These are phyloP conservation scores for Mortierella sp. DNA, from an alignment of 371 early-diverging fungal genomes.

Conservation along the genomic window DNA sequence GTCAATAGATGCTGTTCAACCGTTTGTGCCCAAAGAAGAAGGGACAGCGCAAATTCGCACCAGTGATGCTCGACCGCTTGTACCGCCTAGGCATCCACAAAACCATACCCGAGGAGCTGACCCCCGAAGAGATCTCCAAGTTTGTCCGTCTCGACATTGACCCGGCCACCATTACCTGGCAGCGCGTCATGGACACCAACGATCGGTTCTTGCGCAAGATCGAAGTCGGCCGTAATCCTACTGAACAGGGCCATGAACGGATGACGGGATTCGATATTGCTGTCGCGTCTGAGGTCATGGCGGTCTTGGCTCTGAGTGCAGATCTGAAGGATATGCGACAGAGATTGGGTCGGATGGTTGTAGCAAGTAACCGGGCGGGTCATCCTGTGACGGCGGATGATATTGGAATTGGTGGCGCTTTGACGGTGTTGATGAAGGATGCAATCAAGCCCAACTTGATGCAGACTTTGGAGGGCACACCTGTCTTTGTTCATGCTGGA, in stretches of 20 bases:
- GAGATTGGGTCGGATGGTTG: conserved; percentile 94
- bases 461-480: conserved; percentile 98
- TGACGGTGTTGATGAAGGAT: conserved; percentile 97
- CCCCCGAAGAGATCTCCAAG: conserved; percentile 79
- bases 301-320: conserved; percentile 93
- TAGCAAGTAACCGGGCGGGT: conserved; percentile 87
- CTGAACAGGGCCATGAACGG: conserved; percentile 90
- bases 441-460: conserved; percentile 98
- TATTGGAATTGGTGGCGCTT: conserved; percentile 94
- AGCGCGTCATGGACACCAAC: conserved; percentile 95
- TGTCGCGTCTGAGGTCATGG: conserved; percentile 98
- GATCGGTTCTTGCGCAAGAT: conserved; percentile 95
- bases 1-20: conserved; percentile 78
- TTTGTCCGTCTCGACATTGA: conserved; percentile 96
- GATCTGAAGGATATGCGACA: conserved; percentile 93
- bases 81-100: conserved; percentile 87
- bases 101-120: conserved; percentile 83
- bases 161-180: conserved; percentile 93
- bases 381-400: conserved; percentile 96
- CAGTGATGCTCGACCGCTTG: conserved; percentile 89
- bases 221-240: conserved; percentile 87
- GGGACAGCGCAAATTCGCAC: conserved; percentile 84
- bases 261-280: conserved; percentile 96
- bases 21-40: conserved; percentile 92
- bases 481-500: conserved; percentile 98